phyloP scores from a whole-genome alignment of 1,284 basidiomycete species.

The Ceratobasidium sp. region DNA sequence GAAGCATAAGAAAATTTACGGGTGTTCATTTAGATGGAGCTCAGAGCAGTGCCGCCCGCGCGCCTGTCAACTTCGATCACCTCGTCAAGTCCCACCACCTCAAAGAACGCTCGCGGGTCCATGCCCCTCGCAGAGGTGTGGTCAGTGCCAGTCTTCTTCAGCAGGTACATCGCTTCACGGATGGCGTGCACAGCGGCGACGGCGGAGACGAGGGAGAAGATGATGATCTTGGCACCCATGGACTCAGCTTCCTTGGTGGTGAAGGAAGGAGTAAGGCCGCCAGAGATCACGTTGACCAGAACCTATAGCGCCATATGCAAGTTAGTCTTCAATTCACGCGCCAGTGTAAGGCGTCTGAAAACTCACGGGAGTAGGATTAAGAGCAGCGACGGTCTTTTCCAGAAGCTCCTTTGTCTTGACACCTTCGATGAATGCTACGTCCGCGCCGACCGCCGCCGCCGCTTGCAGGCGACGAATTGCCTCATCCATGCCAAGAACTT shows the following conservation, averaged over 20 bases:
- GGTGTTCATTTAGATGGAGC: slow-evolving; percentile 62
- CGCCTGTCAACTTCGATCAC: slow-evolving; percentile 70
- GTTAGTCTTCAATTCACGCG: too few relatives aligned
- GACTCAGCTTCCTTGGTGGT: slow-evolving; percentile 76
- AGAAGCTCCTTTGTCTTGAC: slow-evolving; percentile 78
- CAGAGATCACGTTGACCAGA: slow-evolving; percentile 82
- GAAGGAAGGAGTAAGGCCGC: slow-evolving; percentile 80
- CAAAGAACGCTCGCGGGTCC: slow-evolving; percentile 82
- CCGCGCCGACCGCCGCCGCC: slow-evolving; percentile 81
- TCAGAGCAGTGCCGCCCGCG: slow-evolving; percentile 73
- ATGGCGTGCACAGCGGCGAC: slow-evolving; percentile 80
- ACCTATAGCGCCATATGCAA: too few relatives aligned
- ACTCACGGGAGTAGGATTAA: slow-evolving; percentile 74
- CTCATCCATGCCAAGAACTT: slow-evolving; percentile 85
- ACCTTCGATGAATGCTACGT: slow-evolving; percentile 89
- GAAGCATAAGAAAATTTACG: neutral
- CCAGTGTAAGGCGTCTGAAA: too few relatives aligned
- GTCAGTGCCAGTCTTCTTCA: slow-evolving; percentile 83
- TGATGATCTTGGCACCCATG: slow-evolving; percentile 81
- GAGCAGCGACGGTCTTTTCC: slow-evolving; percentile 71
- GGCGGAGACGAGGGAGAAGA: slow-evolving; percentile 78
- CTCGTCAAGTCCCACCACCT: slow-evolving; percentile 77
- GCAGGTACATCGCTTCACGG: slow-evolving; percentile 76
- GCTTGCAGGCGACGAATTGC: slow-evolving; percentile 77
- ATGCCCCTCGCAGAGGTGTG: slow-evolving; percentile 76